A percentile compares a stretch with the other conserved stretches of the same genome.
These are phyloP conservation scores for Debaryomycetaceae sp. DNA, from an alignment of 1,139 yeast genomes.

Conservation along the genomic window DNA sequence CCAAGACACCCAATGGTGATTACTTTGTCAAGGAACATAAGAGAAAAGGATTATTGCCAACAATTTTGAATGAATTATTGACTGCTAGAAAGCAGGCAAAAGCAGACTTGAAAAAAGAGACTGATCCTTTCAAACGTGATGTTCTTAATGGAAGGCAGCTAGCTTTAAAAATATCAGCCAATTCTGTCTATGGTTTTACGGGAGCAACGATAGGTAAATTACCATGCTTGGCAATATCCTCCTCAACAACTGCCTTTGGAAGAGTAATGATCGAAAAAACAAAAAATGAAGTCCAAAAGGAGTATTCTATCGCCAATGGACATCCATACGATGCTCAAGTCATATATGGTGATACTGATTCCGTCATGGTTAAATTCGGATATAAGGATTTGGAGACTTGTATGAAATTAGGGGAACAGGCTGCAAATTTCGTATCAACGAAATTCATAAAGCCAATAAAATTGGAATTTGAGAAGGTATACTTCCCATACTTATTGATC, in stretches of 20 bases:
- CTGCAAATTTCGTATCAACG: conserved; percentile 83
- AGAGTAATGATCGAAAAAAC: conserved; percentile 95
- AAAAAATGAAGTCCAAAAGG: conserved; percentile 77
- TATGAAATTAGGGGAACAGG: conserved; percentile 91
- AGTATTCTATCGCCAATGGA: conserved; percentile 78
- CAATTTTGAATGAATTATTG: conserved; percentile 82
- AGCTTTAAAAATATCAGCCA: conserved; percentile 94
- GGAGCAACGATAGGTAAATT: conserved; percentile 98
- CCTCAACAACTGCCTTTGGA: conserved; percentile 94
- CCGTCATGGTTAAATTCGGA: conserved; percentile 98
- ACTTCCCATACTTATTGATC: conserved; percentile 88
- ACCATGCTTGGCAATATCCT: conserved; percentile 94
- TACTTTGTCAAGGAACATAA: conserved; percentile 71
- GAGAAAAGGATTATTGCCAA: conserved; percentile 86
- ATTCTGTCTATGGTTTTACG: conserved; percentile 97
- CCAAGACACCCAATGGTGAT: conserved; percentile 88
- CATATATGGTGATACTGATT: conserved; percentile 98
- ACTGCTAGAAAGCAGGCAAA: conserved; percentile 93
- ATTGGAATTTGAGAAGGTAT: conserved; percentile 94
- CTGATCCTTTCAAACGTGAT: conserved; percentile 89
- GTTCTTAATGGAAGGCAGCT: conserved; percentile 96
- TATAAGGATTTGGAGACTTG: conserved; percentile 75
- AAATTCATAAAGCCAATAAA: conserved; percentile 84
- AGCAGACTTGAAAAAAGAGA: conserved; percentile 83
- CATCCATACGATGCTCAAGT: conserved; percentile 81